phyloP scores from a whole-genome alignment of 345 rosid genomes.

The Boechera stricta region DNA sequence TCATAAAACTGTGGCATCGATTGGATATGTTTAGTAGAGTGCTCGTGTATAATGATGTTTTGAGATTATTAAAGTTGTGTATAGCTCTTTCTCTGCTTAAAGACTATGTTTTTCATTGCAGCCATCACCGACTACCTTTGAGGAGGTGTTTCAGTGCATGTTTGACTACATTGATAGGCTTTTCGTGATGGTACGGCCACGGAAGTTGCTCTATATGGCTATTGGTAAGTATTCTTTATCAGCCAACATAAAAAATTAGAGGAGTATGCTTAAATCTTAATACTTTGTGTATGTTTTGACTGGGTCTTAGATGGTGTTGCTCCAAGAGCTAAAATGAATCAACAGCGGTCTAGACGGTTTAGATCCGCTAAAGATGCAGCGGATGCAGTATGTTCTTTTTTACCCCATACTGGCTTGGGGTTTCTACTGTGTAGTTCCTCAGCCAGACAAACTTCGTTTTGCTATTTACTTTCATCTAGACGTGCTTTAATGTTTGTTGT shows the following conservation, averaged over 20 bases:
- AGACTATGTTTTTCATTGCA: conserved; percentile 47
- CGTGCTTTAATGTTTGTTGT: neutral
- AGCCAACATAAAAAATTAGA: neutral
- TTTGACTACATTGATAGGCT: conserved; percentile 96
- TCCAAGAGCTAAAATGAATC: conserved; percentile 99
- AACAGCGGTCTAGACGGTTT: conserved; percentile 95
- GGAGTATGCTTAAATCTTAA: conserved; percentile 13
- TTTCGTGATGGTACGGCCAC: conserved; percentile 95
- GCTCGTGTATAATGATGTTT: neutral
- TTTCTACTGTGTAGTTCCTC: conserved; percentile 45
- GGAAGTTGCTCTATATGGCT: conserved; percentile 91
- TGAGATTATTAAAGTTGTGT: neutral
- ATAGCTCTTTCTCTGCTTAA: neutral
- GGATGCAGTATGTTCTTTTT: conserved; percentile 70
- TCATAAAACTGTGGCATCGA: neutral
- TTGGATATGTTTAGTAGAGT: neutral
- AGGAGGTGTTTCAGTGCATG: conserved; percentile 88
- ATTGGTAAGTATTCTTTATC: conserved; percentile 61
- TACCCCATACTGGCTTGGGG: conserved; percentile 37
- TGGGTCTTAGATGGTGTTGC: conserved; percentile 88
- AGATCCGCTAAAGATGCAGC: conserved; percentile 96
- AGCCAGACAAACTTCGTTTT: conserved; percentile 29
- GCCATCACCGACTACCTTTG: conserved; percentile 86
- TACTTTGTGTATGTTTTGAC: conserved; percentile 33
- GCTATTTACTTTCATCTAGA: neutral